These are phyloP conservation scores for Nicotiana attenuata DNA, from an alignment of 257 asterid genomes.

Conservation along the genomic window DNA sequence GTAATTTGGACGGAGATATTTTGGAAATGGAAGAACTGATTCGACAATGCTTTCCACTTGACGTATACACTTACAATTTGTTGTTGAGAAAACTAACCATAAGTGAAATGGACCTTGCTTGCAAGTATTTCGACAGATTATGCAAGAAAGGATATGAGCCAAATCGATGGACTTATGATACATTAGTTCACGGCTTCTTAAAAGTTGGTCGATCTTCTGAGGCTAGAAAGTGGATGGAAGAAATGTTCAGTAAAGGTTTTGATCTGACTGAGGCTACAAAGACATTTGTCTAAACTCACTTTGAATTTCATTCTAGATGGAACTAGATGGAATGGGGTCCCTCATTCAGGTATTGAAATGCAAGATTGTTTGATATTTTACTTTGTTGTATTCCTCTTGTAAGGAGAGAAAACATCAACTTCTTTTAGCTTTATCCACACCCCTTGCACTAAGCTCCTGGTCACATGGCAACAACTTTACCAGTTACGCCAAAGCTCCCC, in stretches of 20 bases:
- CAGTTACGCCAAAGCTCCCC: too few species aligned
- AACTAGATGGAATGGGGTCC: background rate
- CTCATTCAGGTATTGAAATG: slow-evolving; percentile 1
- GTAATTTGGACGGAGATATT: slow-evolving; percentile 29
- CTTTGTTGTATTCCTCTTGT: background rate
- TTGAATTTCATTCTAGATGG: slow-evolving; percentile 1
- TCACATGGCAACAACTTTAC: too few species aligned
- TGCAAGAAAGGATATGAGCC: slow-evolving; percentile 55
- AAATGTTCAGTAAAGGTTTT: slow-evolving; percentile 52
- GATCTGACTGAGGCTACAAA: slow-evolving; percentile 33
- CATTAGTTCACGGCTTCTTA: slow-evolving; percentile 44
- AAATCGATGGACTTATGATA: slow-evolving; percentile 63
- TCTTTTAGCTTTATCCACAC: background rate
- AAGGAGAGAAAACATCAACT: background rate
- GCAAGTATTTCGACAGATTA: slow-evolving; percentile 33
- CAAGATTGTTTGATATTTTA: background rate
- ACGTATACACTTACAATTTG: slow-evolving; percentile 64
- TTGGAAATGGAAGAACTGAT: slow-evolving; percentile 48
- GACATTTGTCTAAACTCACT: background rate
- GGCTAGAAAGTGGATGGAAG: slow-evolving; percentile 51
- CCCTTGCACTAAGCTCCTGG: too few species aligned
- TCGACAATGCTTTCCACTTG: slow-evolving; percentile 45
- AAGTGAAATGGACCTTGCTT: slow-evolving; percentile 37
- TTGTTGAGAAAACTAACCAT: slow-evolving; percentile 51
- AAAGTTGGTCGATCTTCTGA: slow-evolving; percentile 51